Base-by-base conservation (phyloP, 352 stramenopile genomes). In the Phytophthora europaea region DNA sequence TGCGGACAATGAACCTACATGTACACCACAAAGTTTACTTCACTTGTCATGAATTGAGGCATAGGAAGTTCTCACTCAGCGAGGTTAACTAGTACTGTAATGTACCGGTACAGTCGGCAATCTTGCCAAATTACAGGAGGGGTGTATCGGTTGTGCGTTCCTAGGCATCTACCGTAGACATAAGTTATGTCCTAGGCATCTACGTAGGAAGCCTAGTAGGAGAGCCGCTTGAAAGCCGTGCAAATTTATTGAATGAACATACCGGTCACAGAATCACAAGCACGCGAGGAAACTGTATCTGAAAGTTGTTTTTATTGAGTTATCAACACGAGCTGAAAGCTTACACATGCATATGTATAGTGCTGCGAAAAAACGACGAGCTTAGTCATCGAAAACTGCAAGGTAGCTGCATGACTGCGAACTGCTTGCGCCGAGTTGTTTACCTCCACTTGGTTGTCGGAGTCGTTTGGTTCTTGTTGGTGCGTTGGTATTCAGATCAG, bases 281-380 rank as follows among this genome's bases (percentile, higher is more conserved):
- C 26, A 28, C 26, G 2, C 26, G 26, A 40, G 34, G 10, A 40
- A 40, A 15, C 3, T 40, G 34, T 5, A 40, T 5, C 16, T 43
- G 36, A 43, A 43, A 13, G 36, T 18, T 43, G 36, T 43, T 18
- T 43, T 18, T 9, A 40, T 48, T 48, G 40, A 20, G 15, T 50
- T 50, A 50, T 23, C 40, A 50, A 50, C 40, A 50, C 40, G 40
- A 50, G 40, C 40, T 50, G 40, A 50, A 50, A 15, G 40, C 40
- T 50, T 16, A 50, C 18, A 22, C 18, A 22, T 50, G 18, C 16
- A 22, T 50, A 50, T 22, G 15, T 23, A 50, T 50, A 22, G 40
- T 50, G 15, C 40, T 8, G 40, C 7, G 40, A 3, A 23, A 50
- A 50, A 50, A 22, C 36, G 36, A 43, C 36, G 36, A 43, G 36